Percentiles rank a stretch among this genome's conserved stretches.
Evolutionary conservation across 163 green algal genomes (phyloP).

Genomic region (Chloromonas sp.): DNA sequence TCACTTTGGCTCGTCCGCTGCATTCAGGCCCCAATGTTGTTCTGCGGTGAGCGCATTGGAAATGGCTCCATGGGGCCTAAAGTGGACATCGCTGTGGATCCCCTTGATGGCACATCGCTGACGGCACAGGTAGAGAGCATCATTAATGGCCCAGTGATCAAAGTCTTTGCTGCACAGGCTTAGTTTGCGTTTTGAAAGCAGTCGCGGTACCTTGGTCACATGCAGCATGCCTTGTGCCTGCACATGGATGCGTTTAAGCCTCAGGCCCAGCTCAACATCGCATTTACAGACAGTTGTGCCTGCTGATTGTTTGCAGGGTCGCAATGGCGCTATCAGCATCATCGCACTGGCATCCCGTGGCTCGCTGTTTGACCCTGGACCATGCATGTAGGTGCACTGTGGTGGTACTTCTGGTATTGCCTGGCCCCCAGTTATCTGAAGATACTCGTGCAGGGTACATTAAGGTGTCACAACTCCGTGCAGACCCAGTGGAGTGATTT

Average conservation of each 20-base stretch:
- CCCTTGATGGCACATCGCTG: slow-evolving; percentile 78
- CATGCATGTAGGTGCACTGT: slow-evolving; percentile 49
- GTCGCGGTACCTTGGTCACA: too few relatives aligned
- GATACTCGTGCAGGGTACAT: too few relatives aligned
- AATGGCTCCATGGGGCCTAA: slow-evolving; percentile 34
- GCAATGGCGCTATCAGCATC: slow-evolving; percentile 68
- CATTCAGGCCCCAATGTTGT: slow-evolving; percentile 66
- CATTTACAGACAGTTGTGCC: too few relatives aligned
- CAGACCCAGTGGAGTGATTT: too few relatives aligned
- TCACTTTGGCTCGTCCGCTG: too few relatives aligned
- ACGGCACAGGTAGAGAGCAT: slow-evolving; percentile 39
- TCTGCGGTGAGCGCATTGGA: slow-evolving; percentile 70
- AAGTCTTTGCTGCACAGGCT: too few relatives aligned
- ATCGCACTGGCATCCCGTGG: slow-evolving; percentile 74
- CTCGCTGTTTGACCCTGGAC: slow-evolving; percentile 72
- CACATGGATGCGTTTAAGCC: too few relatives aligned
- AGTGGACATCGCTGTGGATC: slow-evolving; percentile 82
- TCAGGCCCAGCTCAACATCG: too few relatives aligned
- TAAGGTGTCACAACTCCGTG: too few relatives aligned
- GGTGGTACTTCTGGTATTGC: neutral
- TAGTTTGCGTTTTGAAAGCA: too few relatives aligned
- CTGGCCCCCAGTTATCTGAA: too few relatives aligned
- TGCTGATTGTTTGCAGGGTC: slow-evolving; percentile 27
- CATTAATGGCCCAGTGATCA: neutral
- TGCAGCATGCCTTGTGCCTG: too few relatives aligned